These are phyloP conservation scores for Aspergillus ustus DNA, from an alignment of 2,329 filamentous ascomycete species.

Conservation along the genomic window DNA sequence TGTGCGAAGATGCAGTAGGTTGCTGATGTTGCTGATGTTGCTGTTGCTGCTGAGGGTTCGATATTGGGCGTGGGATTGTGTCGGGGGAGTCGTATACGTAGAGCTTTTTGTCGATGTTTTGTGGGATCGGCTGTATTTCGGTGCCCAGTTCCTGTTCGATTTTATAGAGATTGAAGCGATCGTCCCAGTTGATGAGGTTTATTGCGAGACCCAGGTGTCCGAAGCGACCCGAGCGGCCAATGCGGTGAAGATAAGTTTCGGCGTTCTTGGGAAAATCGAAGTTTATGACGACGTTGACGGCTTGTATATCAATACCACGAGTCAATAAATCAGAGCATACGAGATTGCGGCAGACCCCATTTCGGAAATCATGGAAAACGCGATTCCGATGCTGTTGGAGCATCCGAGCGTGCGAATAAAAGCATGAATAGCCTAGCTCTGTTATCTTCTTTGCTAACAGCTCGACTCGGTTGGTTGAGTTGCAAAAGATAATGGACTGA, in stretches of 20 bases:
- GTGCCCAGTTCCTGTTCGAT: constrained; percentile 97
- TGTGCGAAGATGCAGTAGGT: constrained; percentile 24
- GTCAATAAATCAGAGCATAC: constrained; percentile 97
- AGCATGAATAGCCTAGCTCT: constrained; percentile 97
- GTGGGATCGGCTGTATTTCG: constrained; percentile 95
- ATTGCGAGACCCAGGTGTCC: constrained; percentile 97
- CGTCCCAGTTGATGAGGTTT: constrained; percentile 99
- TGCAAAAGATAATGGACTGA: constrained; percentile 99
- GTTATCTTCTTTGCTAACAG: constrained; percentile 99
- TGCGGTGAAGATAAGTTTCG: constrained; percentile 97
- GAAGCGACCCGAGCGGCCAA: constrained; percentile 95
- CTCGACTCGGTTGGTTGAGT: constrained; percentile 97
- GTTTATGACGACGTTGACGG: constrained; percentile 99
- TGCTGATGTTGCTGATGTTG: constrained; percentile 30
- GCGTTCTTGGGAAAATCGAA: constrained; percentile 99
- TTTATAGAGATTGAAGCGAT: constrained; percentile 97
- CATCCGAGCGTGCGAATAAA: constrained; percentile 99
- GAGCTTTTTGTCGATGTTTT: constrained; percentile 92
- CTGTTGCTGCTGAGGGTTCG: constrained; percentile 54
- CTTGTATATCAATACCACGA: constrained; percentile 98
- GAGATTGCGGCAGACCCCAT: constrained; percentile 95
- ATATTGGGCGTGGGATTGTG: constrained; percentile 83
- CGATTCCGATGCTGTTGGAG: constrained; percentile 95
- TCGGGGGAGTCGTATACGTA: constrained; percentile 98
- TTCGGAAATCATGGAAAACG: constrained; percentile 98